Percentiles rank a stretch among this genome's conserved stretches.
Evolutionary conservation across 192 early-diverging fungal species (phyloP).

Genomic region (Coemansia sp.): DNA sequence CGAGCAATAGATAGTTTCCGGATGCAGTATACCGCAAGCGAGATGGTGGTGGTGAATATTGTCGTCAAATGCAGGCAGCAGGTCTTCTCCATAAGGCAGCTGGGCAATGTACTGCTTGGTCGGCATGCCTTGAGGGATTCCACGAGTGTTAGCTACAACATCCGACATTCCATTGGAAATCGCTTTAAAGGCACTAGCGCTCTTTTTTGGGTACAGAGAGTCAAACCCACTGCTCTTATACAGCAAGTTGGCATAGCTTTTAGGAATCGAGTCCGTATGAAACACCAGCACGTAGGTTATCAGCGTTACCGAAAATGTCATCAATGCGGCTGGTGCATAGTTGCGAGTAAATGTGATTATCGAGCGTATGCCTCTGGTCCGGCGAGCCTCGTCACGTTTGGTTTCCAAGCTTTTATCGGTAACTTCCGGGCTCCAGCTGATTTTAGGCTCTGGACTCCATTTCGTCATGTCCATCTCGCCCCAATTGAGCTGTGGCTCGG

Average conservation of each 20-base stretch:
- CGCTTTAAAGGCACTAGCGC: constrained; percentile 10
- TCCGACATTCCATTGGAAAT: constrained; percentile 12
- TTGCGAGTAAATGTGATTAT: constrained; percentile 11
- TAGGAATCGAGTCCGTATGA: constrained; percentile 58
- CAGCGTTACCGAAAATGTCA: constrained; percentile 20
- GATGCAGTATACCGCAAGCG: constrained; percentile 63
- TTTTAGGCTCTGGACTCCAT: neutral
- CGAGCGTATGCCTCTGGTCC: neutral
- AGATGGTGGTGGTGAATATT: constrained; percentile 55
- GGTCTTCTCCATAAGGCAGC: constrained; percentile 56
- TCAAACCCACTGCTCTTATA: constrained; percentile 40
- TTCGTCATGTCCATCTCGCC: neutral
- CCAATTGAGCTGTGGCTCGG: neutral
- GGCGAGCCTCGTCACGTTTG: neutral
- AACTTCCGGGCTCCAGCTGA: constrained; percentile 20
- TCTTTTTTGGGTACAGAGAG: constrained; percentile 18
- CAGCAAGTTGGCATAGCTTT: constrained; percentile 59
- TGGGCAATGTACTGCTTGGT: constrained; percentile 56
- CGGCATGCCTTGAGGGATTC: constrained; percentile 51
- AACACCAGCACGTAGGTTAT: constrained; percentile 57
- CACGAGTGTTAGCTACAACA: neutral
- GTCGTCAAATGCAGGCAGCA: constrained; percentile 45
- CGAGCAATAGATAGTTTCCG: constrained; percentile 55
- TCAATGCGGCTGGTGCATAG: constrained; percentile 34
- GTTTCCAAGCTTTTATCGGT: constrained; percentile 19